Conservation (phyloP, 257 asterid genomes). For the Perilla frutescens region DNA sequence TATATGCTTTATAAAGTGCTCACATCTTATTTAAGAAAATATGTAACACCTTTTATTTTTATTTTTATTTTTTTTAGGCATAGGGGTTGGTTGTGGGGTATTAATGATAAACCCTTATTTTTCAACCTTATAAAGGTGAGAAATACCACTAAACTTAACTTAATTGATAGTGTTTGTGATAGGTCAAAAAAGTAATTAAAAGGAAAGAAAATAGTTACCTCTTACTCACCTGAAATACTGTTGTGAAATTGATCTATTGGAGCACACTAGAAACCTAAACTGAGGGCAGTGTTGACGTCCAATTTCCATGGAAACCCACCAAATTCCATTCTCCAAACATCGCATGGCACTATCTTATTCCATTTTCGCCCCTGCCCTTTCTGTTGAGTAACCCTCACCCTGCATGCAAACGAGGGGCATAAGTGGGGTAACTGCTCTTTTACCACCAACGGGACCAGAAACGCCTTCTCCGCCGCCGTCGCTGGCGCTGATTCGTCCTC, state of each 20-base stretch:
- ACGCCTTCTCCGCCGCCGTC: constrained; percentile 29
- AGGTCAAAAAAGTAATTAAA: too few species aligned
- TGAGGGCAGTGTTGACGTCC: constrained; percentile 54
- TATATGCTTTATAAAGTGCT: too few species aligned
- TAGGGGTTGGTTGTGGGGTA: too few species aligned
- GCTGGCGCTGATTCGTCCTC: constrained; percentile 9
- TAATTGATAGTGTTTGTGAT: too few species aligned
- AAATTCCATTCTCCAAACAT: constrained; percentile 58
- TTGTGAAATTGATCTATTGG: constrained; percentile 5
- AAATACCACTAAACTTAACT: too few species aligned
- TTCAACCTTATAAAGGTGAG: too few species aligned
- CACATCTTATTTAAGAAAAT: too few species aligned
- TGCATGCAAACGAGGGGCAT: constrained; percentile 59
- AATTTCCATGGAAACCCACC: constrained; percentile 61
- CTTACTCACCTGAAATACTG: constrained; percentile 35
- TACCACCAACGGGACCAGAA: constrained; percentile 47
- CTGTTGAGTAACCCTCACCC: constrained; percentile 40
- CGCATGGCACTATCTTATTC: constrained; percentile 50
- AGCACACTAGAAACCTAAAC: constrained; percentile 37
- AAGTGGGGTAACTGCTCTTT: constrained; percentile 43
- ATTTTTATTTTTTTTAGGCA: too few species aligned
- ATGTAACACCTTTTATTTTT: too few species aligned
- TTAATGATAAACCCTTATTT: too few species aligned
- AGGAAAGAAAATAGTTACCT: too few species aligned
- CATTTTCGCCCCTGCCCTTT: constrained; percentile 42